Conservation (phyloP, 176 grass and related monocot species). For the Aegilops longissima region DNA sequence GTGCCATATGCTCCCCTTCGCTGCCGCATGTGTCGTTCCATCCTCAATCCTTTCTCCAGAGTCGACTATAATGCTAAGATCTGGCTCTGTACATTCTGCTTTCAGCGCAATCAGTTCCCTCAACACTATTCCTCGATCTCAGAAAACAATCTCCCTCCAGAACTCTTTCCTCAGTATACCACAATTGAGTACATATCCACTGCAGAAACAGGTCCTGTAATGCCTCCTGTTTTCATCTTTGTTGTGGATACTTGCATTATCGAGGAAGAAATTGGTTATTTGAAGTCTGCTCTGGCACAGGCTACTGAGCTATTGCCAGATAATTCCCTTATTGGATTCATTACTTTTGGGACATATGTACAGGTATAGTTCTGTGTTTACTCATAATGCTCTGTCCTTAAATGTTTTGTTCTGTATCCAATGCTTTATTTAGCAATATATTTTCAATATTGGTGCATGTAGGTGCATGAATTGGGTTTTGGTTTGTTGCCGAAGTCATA, state of each 20-base stretch:
- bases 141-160: slow-evolving; percentile 63
- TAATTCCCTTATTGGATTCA: slow-evolving; percentile 81
- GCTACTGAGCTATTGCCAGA: slow-evolving; percentile 87
- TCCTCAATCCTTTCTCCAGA: slow-evolving; percentile 83
- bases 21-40: slow-evolving; percentile 80
- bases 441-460: slow-evolving; percentile 30
- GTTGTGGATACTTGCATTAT: slow-evolving; percentile 97
- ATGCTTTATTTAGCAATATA: slow-evolving; percentile 24
- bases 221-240: slow-evolving; percentile 83
- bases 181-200: slow-evolving; percentile 77
- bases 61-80: slow-evolving; percentile 81
- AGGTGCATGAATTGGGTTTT: slow-evolving; percentile 96
- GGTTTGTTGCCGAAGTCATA: slow-evolving; percentile 86
- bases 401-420: slow-evolving; percentile 15
- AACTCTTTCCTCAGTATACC: slow-evolving; percentile 73
- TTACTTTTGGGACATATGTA: slow-evolving; percentile 88
- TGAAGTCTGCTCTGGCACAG: slow-evolving; percentile 85
- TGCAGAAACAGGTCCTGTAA: slow-evolving; percentile 45
- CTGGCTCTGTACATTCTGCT: slow-evolving; percentile 56
- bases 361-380: slow-evolving; percentile 51
- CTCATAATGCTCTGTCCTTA: slow-evolving; percentile 17
- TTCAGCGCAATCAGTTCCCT: slow-evolving; percentile 76
- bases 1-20: slow-evolving; percentile 79
- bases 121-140: slow-evolving; percentile 62
- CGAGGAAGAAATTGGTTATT: slow-evolving; percentile 91